Evolutionary conservation across 2,329 filamentous ascomycete species (phyloP).

Genomic region (Purpureocillium lavendulum): DNA sequence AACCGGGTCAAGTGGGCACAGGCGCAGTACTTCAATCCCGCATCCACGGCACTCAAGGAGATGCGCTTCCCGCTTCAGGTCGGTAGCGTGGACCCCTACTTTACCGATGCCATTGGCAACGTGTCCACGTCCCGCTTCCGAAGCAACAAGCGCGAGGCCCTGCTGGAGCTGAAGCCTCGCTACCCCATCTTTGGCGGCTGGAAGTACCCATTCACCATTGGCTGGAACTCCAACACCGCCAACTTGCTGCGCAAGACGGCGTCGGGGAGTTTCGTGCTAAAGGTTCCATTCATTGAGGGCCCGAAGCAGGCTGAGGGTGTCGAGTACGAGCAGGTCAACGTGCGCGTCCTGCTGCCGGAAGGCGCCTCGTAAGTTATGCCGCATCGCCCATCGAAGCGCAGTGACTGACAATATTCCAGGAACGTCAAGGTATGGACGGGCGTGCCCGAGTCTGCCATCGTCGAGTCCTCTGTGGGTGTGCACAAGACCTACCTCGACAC

Average conservation of each 20-base stretch:
- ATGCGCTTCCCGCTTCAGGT: slow-evolving; percentile 70
- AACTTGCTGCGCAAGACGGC: slow-evolving; percentile 62
- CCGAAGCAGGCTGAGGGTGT: slow-evolving; percentile 79
- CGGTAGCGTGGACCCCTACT: slow-evolving; percentile 83
- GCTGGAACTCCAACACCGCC: slow-evolving; percentile 84
- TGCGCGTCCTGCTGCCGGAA: slow-evolving; percentile 84
- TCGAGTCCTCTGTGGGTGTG: slow-evolving; percentile 48
- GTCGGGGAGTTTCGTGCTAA: slow-evolving; percentile 71
- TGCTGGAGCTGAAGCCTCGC: slow-evolving; percentile 82
- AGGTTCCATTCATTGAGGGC: slow-evolving; percentile 87
- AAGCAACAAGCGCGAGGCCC: slow-evolving; percentile 65
- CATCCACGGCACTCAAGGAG: slow-evolving; percentile 70
- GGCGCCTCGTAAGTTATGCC: slow-evolving; percentile 65
- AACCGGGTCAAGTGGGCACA: slow-evolving; percentile 70
- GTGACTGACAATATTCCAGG: slow-evolving; percentile 40
- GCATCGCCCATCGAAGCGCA: background rate
- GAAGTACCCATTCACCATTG: slow-evolving; percentile 96
- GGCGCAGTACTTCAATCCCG: slow-evolving; percentile 66
- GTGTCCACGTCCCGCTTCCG: slow-evolving; percentile 90
- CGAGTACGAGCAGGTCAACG: slow-evolving; percentile 71
- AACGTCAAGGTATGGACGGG: slow-evolving; percentile 72
- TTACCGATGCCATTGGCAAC: slow-evolving; percentile 92
- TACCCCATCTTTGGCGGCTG: slow-evolving; percentile 97
- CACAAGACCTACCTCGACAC: slow-evolving; percentile 93
- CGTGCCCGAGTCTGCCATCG: slow-evolving; percentile 56